Evolutionary conservation across 305 asterid species (phyloP).

Genomic region (Plantago lanceolata): DNA sequence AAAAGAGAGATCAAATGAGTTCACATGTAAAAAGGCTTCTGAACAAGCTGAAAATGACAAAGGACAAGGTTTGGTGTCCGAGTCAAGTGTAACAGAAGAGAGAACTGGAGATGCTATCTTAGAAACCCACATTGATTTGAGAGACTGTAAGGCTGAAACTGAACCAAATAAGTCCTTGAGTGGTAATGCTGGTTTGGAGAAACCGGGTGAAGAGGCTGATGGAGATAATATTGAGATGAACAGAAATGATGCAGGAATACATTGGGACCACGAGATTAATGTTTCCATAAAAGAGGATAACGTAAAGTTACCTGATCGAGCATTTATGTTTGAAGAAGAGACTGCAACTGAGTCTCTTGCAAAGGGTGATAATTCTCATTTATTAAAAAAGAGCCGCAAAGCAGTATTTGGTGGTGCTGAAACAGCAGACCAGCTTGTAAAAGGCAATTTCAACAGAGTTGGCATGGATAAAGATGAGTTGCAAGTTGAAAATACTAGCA

Average conservation of each 20-base stretch:
- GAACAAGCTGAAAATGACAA: slow-evolving; percentile 22
- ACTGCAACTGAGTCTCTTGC: slow-evolving; percentile 23
- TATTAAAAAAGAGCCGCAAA: slow-evolving; percentile 30
- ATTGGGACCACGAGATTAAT: slow-evolving; percentile 27
- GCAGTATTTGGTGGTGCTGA: slow-evolving; percentile 27
- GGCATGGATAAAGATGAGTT: slow-evolving; percentile 33
- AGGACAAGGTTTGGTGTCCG: slow-evolving; percentile 23
- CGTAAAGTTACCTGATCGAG: slow-evolving; percentile 32
- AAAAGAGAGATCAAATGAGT: slow-evolving; percentile 33
- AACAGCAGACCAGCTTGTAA: slow-evolving; percentile 26
- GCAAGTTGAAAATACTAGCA: slow-evolving; percentile 24
- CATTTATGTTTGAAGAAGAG: slow-evolving; percentile 22
- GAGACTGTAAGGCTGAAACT: slow-evolving; percentile 28
- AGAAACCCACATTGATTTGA: slow-evolving; percentile 25
- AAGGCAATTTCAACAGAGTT: slow-evolving; percentile 33
- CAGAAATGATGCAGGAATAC: slow-evolving; percentile 25
- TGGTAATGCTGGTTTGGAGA: slow-evolving; percentile 32
- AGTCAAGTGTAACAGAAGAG: slow-evolving; percentile 31
- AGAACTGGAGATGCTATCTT: slow-evolving; percentile 28
- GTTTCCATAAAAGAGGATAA: slow-evolving; percentile 29
- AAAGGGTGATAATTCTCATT: slow-evolving; percentile 31
- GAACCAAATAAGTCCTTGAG: slow-evolving; percentile 26
- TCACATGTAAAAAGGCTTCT: slow-evolving; percentile 23
- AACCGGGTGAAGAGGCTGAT: slow-evolving; percentile 29
- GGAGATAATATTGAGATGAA: slow-evolving; percentile 34